phyloP scores from a whole-genome alignment of 306 rosid species.

The Sechiopsis laciniata region DNA sequence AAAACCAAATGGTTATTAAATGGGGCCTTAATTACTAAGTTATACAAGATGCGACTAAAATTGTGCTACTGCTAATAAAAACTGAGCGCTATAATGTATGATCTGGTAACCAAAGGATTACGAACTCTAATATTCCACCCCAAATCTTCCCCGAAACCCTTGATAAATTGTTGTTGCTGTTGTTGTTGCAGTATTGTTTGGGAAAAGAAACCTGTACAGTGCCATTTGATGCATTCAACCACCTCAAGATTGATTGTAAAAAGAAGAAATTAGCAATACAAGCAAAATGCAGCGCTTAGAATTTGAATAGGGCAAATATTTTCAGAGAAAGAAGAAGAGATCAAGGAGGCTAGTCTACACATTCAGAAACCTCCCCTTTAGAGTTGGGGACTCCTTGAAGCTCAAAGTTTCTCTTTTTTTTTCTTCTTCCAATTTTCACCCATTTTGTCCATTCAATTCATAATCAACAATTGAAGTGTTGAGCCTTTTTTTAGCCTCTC shows the following conservation, averaged over 20 bases:
- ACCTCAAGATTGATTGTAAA: constrained; percentile 34
- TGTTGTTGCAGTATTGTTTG: constrained; percentile 41
- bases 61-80: no score
- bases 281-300: constrained; percentile 35
- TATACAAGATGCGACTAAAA: no score
- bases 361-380: not conserved
- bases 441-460: not conserved
- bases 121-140: no score
- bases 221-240: constrained; percentile 37
- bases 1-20: no score
- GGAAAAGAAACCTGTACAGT: constrained; percentile 44
- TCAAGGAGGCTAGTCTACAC: not conserved
- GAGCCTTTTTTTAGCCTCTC: no score
- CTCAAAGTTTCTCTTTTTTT: not conserved
- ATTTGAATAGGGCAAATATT: not conserved
- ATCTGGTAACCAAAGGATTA: no score
- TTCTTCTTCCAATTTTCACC: not conserved
- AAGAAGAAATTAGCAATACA: constrained; percentile 55
- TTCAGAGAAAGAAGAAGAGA: constrained; percentile 12
- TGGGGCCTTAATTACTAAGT: no score
- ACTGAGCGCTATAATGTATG: no score
- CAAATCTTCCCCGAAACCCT: no score
- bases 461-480: not conserved
- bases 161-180: no score
- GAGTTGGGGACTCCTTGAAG: constrained; percentile 2